Conservation (phyloP, 2,329 filamentous ascomycete species). For the Dendrostoma leiphaemia region DNA sequence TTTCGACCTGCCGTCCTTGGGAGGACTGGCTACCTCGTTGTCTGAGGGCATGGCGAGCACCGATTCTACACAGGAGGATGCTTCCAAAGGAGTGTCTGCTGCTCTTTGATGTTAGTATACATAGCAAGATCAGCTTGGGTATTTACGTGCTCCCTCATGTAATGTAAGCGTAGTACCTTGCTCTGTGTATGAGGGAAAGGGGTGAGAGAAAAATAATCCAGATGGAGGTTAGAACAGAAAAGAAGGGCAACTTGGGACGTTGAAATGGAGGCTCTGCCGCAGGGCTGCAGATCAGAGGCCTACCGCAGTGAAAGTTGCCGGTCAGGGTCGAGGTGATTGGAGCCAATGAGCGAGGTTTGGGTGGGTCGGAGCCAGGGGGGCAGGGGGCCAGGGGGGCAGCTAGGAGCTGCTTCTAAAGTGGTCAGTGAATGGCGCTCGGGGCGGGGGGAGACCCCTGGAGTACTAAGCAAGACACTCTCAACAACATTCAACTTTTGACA, state of each 20-base stretch:
- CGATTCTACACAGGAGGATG: not conserved
- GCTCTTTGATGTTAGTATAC: conserved; percentile 13
- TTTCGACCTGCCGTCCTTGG: conserved; percentile 2
- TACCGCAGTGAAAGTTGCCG: not conserved
- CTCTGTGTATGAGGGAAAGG: conserved; percentile 16
- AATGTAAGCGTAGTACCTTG: conserved; percentile 9
- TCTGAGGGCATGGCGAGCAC: conserved; percentile 13
- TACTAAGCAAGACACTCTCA: no score
- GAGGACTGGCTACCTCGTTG: conserved; percentile 7
- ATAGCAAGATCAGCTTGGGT: conserved; percentile 13
- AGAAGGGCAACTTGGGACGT: not conserved
- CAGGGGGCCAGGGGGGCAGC: no score
- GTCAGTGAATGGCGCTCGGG: no score
- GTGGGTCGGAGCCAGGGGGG: no score
- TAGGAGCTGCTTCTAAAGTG: no score
- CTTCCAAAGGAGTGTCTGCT: not conserved
- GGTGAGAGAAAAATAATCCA: conserved; percentile 1
- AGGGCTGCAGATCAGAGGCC: not conserved
- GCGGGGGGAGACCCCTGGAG: no score
- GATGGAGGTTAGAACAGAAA: conserved; percentile 9
- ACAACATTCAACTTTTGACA: no score
- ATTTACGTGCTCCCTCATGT: conserved; percentile 13
- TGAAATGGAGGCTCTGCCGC: not conserved
- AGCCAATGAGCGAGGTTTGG: conserved; percentile 2
- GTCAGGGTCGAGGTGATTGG: not conserved